Percentiles rank a stretch among this genome's conserved stretches.
Conservation (phyloP, 305 asterid genomes). For the Petunia hybrid region DNA sequence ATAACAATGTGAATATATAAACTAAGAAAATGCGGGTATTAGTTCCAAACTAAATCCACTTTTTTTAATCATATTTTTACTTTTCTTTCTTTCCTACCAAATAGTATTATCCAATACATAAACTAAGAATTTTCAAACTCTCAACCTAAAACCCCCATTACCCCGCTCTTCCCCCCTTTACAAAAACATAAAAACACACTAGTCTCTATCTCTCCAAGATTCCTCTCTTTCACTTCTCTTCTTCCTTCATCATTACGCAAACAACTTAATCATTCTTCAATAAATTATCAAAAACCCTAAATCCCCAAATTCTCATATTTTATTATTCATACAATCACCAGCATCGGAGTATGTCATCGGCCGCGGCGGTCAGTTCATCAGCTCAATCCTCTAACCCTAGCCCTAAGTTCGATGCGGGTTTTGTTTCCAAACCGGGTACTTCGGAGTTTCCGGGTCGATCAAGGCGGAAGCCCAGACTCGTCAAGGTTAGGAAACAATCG, state of each 20-base stretch:
- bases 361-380: neutral
- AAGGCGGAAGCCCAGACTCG: constrained; percentile 27
- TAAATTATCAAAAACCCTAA: neutral
- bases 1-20: too few species aligned
- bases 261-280: neutral
- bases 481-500: constrained; percentile 24
- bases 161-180: neutral
- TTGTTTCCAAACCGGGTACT: neutral
- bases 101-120: too few species aligned
- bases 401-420: neutral
- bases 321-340: neutral
- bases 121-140: too few species aligned
- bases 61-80: too few species aligned
- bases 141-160: neutral
- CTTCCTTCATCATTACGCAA: neutral
- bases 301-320: neutral
- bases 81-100: too few species aligned
- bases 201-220: neutral
- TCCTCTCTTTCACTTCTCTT: neutral
- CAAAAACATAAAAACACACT: neutral
- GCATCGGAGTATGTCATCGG: neutral
- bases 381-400: neutral
- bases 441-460: constrained; percentile 25
- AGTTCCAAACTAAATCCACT: too few species aligned
- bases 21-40: too few species aligned